Base-by-base conservation (phyloP, 805 yeast species). In the Yamadazyma phyllophila region DNA sequence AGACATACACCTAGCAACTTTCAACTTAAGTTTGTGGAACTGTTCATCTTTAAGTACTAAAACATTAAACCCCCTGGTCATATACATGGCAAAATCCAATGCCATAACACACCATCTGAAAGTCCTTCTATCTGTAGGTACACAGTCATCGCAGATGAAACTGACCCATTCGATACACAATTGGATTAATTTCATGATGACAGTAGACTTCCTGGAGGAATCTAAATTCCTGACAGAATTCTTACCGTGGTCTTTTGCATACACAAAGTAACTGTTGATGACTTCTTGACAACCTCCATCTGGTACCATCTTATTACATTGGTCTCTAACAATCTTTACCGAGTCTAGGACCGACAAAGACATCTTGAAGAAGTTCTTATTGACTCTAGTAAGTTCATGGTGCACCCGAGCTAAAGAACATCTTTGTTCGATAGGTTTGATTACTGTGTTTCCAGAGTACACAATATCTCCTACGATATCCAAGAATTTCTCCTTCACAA, bases 101-200 rank as follows among this genome's bases (percentile, higher is more conserved):
- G 99, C 98, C 11, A 88, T 76, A 17, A 94, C 98, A 64, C 97
- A 89, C 97, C 97, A 94, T 56, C 96, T 74, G 60, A 94, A 94
- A 0, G 98, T 92, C 56, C 83, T 86, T 45, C 85, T 78, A 54
- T 92, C 97, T 0, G 96, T 85, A 1, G 97, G 96, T 12, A 83
- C 82, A 68, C 99, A 94, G 58, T 92, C 97, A 63, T 94, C 97
- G 49, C 92, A 89, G 24, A 94, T 81, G 59, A 90, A 92, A 46
- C 89, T 80, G 13, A 94, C 85, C 99, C 99, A 94, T 45, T 86
- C 92, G 36, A 90, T 81, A 37, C 95, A 80, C 50, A 89, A 66
- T 46, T 82, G 81, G 26, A 94, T 81, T 60, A 94, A 75, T 54
- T 81, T 80, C 67, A 84, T 69, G 24, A 89, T 82, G 8, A 90